These are phyloP conservation scores for Diaporthe ilicicola DNA, from an alignment of 2,329 filamentous ascomycete species.

Conservation along the genomic window DNA sequence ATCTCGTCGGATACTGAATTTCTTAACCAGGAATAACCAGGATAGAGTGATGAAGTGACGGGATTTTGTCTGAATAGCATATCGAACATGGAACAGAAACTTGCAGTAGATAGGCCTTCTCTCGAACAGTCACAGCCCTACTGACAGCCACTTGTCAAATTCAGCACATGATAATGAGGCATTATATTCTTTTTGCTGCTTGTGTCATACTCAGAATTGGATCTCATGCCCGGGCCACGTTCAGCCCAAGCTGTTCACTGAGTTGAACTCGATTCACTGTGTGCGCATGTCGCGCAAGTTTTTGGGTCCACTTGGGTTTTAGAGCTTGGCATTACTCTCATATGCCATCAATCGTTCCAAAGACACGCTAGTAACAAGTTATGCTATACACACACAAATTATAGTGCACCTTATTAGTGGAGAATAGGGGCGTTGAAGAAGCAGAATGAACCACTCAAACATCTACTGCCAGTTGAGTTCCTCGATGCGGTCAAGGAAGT, in stretches of 20 bases:
- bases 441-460: constrained; percentile 18
- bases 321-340: constrained; percentile 3
- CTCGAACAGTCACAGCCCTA: background rate
- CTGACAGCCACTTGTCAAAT: background rate
- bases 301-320: background rate
- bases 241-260: background rate
- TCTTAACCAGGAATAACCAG: background rate
- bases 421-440: constrained; percentile 11
- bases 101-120: background rate
- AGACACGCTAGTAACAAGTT: too few species aligned
- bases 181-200: background rate
- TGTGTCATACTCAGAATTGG: too few species aligned
- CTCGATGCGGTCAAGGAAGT: constrained; percentile 24
- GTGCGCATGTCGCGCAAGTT: background rate
- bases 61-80: background rate
- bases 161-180: background rate
- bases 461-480: constrained; percentile 21
- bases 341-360: too few species aligned
- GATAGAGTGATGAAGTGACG: background rate
- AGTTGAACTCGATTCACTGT: background rate
- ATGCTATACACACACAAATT: too few species aligned
- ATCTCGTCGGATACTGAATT: background rate
- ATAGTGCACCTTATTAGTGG: too few species aligned
- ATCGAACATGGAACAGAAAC: background rate
- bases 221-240: background rate